Evolutionary conservation across 306 rosid genomes (phyloP).

Genomic region (Mimosa pudica): DNA sequence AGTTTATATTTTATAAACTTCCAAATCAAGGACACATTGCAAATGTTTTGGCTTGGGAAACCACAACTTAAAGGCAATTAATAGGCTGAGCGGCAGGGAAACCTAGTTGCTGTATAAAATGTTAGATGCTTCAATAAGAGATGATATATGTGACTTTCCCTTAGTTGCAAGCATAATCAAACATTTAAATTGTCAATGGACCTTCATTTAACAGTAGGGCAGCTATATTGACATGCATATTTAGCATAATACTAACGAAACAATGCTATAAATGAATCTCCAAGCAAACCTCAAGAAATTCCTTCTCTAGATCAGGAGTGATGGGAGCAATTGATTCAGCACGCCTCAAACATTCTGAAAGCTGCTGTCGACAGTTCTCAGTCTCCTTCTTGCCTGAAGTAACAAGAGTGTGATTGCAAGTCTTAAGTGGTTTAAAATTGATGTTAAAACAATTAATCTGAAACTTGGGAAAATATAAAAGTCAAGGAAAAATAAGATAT

Average conservation of each 20-base stretch:
- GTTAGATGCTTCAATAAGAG: neutral
- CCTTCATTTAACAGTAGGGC: neutral
- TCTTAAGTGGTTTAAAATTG: neutral
- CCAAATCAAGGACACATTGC: no score
- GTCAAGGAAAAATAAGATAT: slow-evolving; percentile 27
- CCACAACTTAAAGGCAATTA: no score
- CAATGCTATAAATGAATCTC: slow-evolving; percentile 2
- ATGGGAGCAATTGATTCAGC: slow-evolving; percentile 78
- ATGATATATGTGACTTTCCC: neutral
- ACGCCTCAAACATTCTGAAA: slow-evolving; percentile 52
- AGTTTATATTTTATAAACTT: no score
- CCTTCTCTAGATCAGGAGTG: slow-evolving; percentile 74
- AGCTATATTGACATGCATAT: neutral
- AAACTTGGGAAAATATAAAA: slow-evolving; percentile 13
- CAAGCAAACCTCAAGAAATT: slow-evolving; percentile 80
- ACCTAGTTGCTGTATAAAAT: no score
- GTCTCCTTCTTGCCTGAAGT: slow-evolving; percentile 67
- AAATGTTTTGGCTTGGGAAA: no score
- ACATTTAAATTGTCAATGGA: neutral
- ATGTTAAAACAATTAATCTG: neutral
- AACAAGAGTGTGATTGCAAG: slow-evolving; percentile 14
- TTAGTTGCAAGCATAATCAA: neutral
- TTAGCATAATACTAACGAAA: slow-evolving; percentile 3
- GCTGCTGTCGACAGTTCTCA: slow-evolving; percentile 56
- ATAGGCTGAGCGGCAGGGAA: no score